Evolutionary conservation across 768 basidiomycete genomes (phyloP), one percentile per base, ranked within the genome.

Genomic region (Cystobasidium onofrii): DNA sequence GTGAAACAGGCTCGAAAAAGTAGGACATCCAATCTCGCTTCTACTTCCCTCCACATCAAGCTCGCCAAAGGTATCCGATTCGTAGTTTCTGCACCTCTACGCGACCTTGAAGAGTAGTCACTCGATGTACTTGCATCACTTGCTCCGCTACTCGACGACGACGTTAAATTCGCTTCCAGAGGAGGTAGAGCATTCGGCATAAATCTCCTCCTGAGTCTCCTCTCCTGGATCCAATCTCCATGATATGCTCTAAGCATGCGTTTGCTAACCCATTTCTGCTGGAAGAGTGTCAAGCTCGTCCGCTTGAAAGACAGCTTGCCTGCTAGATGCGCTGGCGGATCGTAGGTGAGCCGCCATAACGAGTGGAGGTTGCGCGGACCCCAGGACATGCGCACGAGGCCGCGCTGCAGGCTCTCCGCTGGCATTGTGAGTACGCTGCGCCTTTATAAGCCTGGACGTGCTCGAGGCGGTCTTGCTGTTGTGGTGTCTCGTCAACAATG

Each of bases 41-140:
- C 96, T n/a, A 98, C 85, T 81, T 97, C 92, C 0, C 87, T 81
- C 81, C 94, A 90, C 90, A 98, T 94, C 85, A 99, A 86, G 80
- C 90, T 92, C 63, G 91, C 92, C 18, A 98, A 89, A 4, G 96
- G 96, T 20, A 92, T 87, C 86, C 75, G 80, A 80, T 75, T 84
- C 82, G 78, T 87, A 86, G 76, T 86, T 85, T 78, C 83, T 82
- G 74, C 84, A 84, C 62, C 84, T 82, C 70, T 82, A 83, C 74
- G 84, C 82, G 77, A 83, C 84, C 78, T 77, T 64, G 82, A 77
- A 67, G 83, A 77, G 55, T 81, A 79, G 75, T 85, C 83, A 77
- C 89, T 80, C 64, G 78, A 84, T 57, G 34, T 46, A 25, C 71
- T 18, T 64, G 54, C 31, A 33, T 54, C n/a, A n/a, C n/a, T n/a